These are phyloP conservation scores for Penicillium sp. DNA, from an alignment of 2,329 filamentous ascomycete genomes.

Conservation along the genomic window DNA sequence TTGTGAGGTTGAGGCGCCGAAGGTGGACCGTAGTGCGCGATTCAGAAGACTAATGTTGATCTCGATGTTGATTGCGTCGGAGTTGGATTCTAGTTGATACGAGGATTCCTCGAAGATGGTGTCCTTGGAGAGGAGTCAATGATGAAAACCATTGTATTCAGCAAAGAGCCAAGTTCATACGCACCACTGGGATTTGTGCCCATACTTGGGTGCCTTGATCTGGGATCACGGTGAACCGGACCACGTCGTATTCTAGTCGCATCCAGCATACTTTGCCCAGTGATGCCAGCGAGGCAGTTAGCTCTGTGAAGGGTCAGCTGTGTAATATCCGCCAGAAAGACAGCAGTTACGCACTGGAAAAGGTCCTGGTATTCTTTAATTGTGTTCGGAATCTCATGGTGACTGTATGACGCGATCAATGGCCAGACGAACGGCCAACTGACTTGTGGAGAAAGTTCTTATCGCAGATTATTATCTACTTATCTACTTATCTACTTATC, in stretches of 20 bases:
- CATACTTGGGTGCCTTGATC: conserved; percentile 95
- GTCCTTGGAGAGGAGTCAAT: conserved; percentile 50
- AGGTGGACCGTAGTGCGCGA: conserved; percentile 86
- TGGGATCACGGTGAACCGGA: conserved; percentile 93
- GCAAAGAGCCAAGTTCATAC: conserved; percentile 13
- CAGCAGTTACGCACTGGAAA: conserved; percentile 17
- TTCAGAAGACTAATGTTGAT: conserved; percentile 85
- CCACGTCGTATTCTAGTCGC: conserved; percentile 79
- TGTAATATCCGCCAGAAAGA: not conserved
- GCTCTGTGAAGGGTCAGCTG: conserved; percentile 42
- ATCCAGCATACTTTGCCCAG: conserved; percentile 87
- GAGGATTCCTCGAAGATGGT: conserved; percentile 77
- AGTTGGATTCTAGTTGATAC: conserved; percentile 84
- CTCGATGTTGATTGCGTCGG: conserved; percentile 96
- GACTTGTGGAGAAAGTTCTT: conserved; percentile 12
- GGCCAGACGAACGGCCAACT: conserved; percentile 1
- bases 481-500: conserved; percentile 1
- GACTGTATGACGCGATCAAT: conserved; percentile 2
- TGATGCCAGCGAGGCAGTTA: conserved; percentile 63
- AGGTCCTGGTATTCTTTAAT: conserved; percentile 30
- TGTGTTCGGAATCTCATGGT: conserved; percentile 39
- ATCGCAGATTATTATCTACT: not conserved
- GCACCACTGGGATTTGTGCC: conserved; percentile 65
- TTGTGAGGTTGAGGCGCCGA: conserved; percentile 76
- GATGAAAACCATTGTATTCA: not conserved